phyloP scores from a whole-genome alignment of 108 stramenopile species.

The Pseudonitzschia delicatissima region DNA sequence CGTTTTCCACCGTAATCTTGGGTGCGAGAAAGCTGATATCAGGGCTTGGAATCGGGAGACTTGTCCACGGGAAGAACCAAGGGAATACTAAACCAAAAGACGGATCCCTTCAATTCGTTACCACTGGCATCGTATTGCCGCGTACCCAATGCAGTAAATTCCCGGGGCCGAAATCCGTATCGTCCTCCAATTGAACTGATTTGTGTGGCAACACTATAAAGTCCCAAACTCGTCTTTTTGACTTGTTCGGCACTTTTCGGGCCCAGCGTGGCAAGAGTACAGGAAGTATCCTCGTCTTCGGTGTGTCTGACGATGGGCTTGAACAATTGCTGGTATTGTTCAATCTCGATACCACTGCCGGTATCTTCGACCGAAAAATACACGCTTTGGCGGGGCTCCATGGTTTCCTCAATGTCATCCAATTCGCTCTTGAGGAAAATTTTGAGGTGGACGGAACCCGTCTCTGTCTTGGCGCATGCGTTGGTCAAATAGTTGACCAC shows the following conservation, averaged over 20 bases:
- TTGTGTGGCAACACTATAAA: slow-evolving; percentile 56
- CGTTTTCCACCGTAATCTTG: slow-evolving; percentile 7
- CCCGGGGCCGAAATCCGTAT: slow-evolving; percentile 44
- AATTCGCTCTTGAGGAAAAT: slow-evolving; percentile 27
- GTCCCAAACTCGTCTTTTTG: slow-evolving; percentile 32
- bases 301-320: slow-evolving; percentile 45
- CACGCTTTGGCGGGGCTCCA: slow-evolving; percentile 5
- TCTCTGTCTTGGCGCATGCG: slow-evolving; percentile 57
- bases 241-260: neutral
- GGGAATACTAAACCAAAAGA: slow-evolving; percentile 67
- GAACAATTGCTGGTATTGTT: slow-evolving; percentile 55
- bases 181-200: slow-evolving; percentile 52
- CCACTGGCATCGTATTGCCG: slow-evolving; percentile 2
- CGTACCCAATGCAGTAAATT: slow-evolving; percentile 6
- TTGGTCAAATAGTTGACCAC: slow-evolving; percentile 77
- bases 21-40: neutral
- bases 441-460: slow-evolving; percentile 54
- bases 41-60: neutral
- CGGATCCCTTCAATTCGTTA: slow-evolving; percentile 31
- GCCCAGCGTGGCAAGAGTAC: slow-evolving; percentile 5
- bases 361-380: slow-evolving; percentile 70
- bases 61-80: slow-evolving; percentile 2
- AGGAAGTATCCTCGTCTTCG: slow-evolving; percentile 39
- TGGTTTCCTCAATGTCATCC: slow-evolving; percentile 13
- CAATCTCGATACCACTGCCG: slow-evolving; percentile 51